Evolutionary conservation across 1,284 basidiomycete genomes (phyloP).

Genomic region (Limonomyces culmigenus): DNA sequence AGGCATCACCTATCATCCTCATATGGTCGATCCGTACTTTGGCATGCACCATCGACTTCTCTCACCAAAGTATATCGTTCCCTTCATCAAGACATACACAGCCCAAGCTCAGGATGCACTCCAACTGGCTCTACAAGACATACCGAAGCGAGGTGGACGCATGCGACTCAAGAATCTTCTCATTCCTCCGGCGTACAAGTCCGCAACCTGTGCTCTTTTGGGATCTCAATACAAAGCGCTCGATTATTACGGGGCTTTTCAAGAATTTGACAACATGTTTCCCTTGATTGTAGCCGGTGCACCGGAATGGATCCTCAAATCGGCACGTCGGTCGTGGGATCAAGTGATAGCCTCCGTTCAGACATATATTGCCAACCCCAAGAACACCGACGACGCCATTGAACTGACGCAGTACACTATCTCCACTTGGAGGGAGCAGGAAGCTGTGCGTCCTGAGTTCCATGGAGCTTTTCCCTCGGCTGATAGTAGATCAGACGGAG

Average conservation of each 20-base stretch:
- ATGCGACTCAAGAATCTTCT: slow-evolving; percentile 8
- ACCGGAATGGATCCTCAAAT: slow-evolving; percentile 6
- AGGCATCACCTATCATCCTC: background rate
- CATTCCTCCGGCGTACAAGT: slow-evolving; percentile 9
- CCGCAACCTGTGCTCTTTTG: too few relatives aligned
- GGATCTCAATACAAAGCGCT: too few relatives aligned
- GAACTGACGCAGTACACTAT: slow-evolving; percentile 7
- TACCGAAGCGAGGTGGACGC: background rate
- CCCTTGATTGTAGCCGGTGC: slow-evolving; percentile 13
- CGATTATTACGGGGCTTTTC: slow-evolving; percentile 7
- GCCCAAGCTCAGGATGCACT: too few relatives aligned
- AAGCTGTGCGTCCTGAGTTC: slow-evolving; percentile 9
- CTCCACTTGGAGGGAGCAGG: slow-evolving; percentile 6
- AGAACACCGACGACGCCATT: slow-evolving; percentile 5
- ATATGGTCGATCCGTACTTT: slow-evolving; percentile 7
- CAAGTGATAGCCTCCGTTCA: slow-evolving; percentile 11
- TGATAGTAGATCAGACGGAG: background rate
- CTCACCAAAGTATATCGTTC: slow-evolving; percentile 5
- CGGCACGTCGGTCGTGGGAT: slow-evolving; percentile 8
- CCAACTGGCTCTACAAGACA: too few relatives aligned
- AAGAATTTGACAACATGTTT: slow-evolving; percentile 14
- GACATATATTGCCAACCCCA: slow-evolving; percentile 10
- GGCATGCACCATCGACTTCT: slow-evolving; percentile 6
- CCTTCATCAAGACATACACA: slow-evolving; percentile 6
- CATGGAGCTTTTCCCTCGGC: background rate